phyloP scores from a whole-genome alignment of 164 flowering plant species.

The Magnolia kwangsiensis region DNA sequence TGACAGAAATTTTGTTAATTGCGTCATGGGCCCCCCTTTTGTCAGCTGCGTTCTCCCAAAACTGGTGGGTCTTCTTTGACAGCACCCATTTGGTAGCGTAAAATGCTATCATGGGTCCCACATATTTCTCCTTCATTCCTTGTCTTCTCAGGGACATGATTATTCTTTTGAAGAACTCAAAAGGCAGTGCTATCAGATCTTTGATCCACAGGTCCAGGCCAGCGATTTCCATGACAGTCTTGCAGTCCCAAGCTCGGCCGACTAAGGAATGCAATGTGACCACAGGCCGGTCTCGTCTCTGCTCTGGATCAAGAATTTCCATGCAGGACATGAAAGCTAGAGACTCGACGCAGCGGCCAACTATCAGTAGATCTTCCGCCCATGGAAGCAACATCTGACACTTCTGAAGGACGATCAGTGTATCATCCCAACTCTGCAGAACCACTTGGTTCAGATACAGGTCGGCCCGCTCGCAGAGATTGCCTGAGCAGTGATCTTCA shows the following conservation, averaged over 20 bases:
- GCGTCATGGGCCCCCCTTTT: conserved; percentile 4
- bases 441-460: conserved; percentile 85
- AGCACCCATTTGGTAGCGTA: conserved; percentile 80
- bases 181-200: conserved; percentile 77
- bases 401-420: conserved; percentile 77
- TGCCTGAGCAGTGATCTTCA: conserved; percentile 54
- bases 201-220: conserved; percentile 72
- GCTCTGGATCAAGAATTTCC: conserved; percentile 95
- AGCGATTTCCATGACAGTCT: conserved; percentile 43
- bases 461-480: conserved; percentile 70
- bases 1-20: conserved; percentile 20
- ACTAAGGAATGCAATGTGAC: conserved; percentile 49
- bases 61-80: conserved; percentile 49
- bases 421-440: conserved; percentile 85
- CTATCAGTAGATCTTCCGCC: conserved; percentile 78
- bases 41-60: conserved; percentile 39
- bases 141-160: conserved; percentile 79
- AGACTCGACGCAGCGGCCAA: conserved; percentile 87
- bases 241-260: conserved; percentile 53
- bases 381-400: conserved; percentile 67
- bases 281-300: conserved; percentile 59
- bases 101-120: conserved; percentile 72
- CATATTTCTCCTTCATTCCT: conserved; percentile 91
- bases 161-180: conserved; percentile 69
- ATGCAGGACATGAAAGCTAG: conserved; percentile 96